Base-by-base conservation (phyloP, 2,329 filamentous ascomycete species). In the Alternaria alternata region DNA sequence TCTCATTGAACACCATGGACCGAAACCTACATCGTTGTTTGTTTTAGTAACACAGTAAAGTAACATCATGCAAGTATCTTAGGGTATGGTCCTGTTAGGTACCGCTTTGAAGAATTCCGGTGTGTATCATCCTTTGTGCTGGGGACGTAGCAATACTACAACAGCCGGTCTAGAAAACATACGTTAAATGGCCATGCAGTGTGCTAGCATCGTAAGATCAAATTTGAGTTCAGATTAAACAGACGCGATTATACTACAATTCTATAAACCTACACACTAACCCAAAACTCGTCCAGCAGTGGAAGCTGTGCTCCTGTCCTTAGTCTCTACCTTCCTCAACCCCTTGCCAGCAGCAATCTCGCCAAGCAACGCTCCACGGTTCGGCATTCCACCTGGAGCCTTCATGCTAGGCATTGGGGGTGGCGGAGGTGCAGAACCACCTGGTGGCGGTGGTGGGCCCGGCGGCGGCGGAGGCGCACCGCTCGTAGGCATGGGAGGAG, bases 251-350 rank as follows among this genome's bases (percentile, higher is more conserved):
- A 59, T 43, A 39, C 24, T 48, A 53, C 52, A 54, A 46, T 30
- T 24, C 44, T 22, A 32, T 20, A 22, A 28, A 52, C 30, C 30
- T 24, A 18, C 28, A 3, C 26, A 34, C 20, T 20, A 61, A 36
- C 54, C 54, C 70, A 78, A 70, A 55, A 97, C 94, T 62, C 88
- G 87, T n/a, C 94, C 94, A 22, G 92, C 91, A 59, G 89, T 84
- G 53, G 88, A 78, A 52, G 92, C 86, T 48, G 71, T 80, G 79
- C 94, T 97, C 78, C 89, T 89, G 79, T 99, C 95, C 79, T 92
- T 94, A 1, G 95, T 98, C 77, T 90, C 83, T 24, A 93, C 93
- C 85, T 98, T 98, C 83, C 86, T 93, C 75, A 99, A 82, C 3
- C 88, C 80, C 79, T 80, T 93, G 43, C 95, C 94, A 63, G 88